Percentiles rank a stretch among this genome's conserved stretches.
Evolutionary conservation across 179 eudicot genomes (phyloP).

Genomic region (Beta macrorhiza): DNA sequence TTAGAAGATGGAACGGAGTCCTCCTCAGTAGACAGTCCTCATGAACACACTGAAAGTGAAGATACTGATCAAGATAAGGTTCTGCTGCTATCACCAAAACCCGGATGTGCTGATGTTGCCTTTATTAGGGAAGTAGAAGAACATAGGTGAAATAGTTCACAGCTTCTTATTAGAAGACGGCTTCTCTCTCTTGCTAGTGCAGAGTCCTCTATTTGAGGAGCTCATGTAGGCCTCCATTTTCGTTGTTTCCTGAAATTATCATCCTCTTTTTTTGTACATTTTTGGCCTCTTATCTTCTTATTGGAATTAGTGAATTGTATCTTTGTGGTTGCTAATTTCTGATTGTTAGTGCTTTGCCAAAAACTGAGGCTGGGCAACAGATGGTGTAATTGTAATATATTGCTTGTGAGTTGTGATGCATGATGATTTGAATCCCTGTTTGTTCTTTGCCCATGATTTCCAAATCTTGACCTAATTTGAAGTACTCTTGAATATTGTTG

Average conservation of each 20-base stretch:
- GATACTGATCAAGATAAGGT: constrained; percentile 62
- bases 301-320: constrained; percentile 14
- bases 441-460: not conserved
- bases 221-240: constrained; percentile 10
- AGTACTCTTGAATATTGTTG: too few relatives aligned
- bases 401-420: not conserved
- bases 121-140: constrained; percentile 58
- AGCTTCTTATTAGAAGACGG: constrained; percentile 7
- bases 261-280: constrained; percentile 4
- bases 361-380: constrained; percentile 4
- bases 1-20: constrained; percentile 61
- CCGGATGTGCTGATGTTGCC: constrained; percentile 45
- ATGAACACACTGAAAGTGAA: constrained; percentile 46
- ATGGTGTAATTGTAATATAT: constrained; percentile 16
- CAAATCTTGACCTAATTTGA: too few relatives aligned
- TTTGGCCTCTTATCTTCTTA: not conserved
- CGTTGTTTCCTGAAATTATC: not conserved
- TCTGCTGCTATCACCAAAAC: constrained; percentile 38
- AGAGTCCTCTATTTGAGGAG: constrained; percentile 6
- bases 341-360: constrained; percentile 13
- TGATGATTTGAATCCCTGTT: not conserved
- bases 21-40: constrained; percentile 43
- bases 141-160: constrained; percentile 27
- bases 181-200: constrained; percentile 6
- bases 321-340: not conserved